phyloP scores from a whole-genome alignment of 352 stramenopile species.

The Achlya hypogyna region DNA sequence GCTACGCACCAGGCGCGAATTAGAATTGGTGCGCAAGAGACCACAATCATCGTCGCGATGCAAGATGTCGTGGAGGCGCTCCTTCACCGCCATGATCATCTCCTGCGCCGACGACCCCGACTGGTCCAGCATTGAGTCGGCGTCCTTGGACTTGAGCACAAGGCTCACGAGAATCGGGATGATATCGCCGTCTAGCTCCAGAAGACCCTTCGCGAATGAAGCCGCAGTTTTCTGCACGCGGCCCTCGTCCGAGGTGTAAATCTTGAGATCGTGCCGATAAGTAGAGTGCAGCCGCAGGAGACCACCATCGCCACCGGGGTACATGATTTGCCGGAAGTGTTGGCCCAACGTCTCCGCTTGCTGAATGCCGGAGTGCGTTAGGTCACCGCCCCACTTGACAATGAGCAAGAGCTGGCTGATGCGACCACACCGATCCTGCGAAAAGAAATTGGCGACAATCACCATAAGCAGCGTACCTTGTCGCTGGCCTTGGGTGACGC shows the following conservation, averaged over 20 bases:
- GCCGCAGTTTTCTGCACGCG: constrained; percentile 99
- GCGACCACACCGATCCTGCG: constrained; percentile 9
- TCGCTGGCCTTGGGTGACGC: not conserved
- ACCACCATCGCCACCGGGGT: constrained; percentile 87
- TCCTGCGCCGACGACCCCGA: constrained; percentile 91
- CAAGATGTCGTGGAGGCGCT: constrained; percentile 80
- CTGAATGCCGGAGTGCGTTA: constrained; percentile 95
- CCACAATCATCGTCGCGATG: constrained; percentile 73
- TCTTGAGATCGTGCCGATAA: constrained; percentile 99
- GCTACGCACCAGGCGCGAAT: constrained; percentile 70
- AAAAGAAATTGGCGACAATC: not conserved
- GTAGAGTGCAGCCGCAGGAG: constrained; percentile 98
- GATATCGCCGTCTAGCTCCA: constrained; percentile 98
- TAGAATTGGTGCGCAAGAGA: constrained; percentile 56
- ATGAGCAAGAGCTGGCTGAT: constrained; percentile 95
- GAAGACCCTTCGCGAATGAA: constrained; percentile 97
- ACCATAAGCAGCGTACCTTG: not conserved
- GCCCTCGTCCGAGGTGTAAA: constrained; percentile 99
- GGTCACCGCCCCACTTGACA: constrained; percentile 99
- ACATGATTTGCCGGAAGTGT: constrained; percentile 83
- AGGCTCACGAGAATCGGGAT: constrained; percentile 98
- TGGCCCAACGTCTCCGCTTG: constrained; percentile 94
- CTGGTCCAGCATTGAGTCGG: constrained; percentile 97
- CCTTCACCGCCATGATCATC: constrained; percentile 85
- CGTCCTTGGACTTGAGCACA: constrained; percentile 83